Percentiles rank a stretch among this genome's conserved stretches.
These are phyloP conservation scores for Prunus salicina DNA, from an alignment of 306 rosid genomes.

Conservation along the genomic window DNA sequence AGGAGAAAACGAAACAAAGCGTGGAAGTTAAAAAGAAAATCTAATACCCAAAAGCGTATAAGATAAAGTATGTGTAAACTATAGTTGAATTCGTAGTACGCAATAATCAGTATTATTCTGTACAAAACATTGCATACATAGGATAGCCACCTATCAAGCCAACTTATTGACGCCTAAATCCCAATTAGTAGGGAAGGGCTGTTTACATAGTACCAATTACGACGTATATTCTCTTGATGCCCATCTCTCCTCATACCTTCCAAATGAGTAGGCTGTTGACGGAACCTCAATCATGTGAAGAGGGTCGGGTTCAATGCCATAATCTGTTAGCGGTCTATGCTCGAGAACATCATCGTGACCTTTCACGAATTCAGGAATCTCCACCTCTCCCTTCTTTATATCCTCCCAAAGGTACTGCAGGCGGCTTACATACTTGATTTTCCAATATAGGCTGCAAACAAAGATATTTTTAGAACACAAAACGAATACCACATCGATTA, in stretches of 20 bases:
- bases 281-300: constrained; percentile 60
- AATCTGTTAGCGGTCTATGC: constrained; percentile 90
- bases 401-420: constrained; percentile 97
- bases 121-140: constrained; percentile 23
- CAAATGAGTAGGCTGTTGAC: constrained; percentile 56
- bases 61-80: too few species aligned
- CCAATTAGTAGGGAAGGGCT: background rate
- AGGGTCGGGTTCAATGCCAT: constrained; percentile 88
- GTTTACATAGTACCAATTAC: constrained; percentile 25
- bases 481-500: background rate
- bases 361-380: constrained; percentile 84
- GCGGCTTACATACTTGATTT: constrained; percentile 81
- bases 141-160: background rate
- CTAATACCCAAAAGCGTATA: background rate
- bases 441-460: constrained; percentile 77
- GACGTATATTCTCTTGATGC: constrained; percentile 47
- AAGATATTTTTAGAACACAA: background rate
- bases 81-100: too few species aligned
- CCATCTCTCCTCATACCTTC: constrained; percentile 78
- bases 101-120: constrained; percentile 22
- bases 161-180: background rate
- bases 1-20: background rate
- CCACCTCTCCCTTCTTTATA: constrained; percentile 70
- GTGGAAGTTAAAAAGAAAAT: background rate
- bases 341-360: constrained; percentile 76